These are phyloP conservation scores for Nemania serpens DNA, from an alignment of 2,329 filamentous ascomycete species.

Conservation along the genomic window DNA sequence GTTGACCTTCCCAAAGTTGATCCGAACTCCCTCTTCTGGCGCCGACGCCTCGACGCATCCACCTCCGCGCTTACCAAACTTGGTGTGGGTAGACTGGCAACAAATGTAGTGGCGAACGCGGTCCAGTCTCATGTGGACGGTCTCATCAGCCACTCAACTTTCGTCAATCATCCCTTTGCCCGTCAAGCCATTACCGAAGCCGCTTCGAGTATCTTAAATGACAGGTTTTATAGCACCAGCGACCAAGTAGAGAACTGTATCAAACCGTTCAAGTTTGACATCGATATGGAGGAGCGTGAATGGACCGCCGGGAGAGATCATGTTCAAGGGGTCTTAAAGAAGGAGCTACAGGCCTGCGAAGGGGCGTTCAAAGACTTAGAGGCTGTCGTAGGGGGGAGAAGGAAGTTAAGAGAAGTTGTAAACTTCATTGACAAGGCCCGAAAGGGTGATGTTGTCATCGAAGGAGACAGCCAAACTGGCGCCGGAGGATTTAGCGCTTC, in stretches of 20 bases:
- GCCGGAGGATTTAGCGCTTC: conserved; percentile 93
- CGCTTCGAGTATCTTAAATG: conserved; percentile 85
- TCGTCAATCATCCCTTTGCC: conserved; percentile 88
- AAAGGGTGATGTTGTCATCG: conserved; percentile 81
- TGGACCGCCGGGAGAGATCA: conserved; percentile 88
- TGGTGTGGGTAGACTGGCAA: conserved; percentile 89
- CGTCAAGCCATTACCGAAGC: conserved; percentile 92
- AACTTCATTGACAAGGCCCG: conserved; percentile 87
- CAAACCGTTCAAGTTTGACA: conserved; percentile 98
- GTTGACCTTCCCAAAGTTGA: conserved; percentile 83
- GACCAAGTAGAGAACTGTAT: conserved; percentile 99
- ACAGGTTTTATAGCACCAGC: conserved; percentile 94
- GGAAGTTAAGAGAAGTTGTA: conserved; percentile 89
- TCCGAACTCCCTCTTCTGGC: conserved; percentile 87
- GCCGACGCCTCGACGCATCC: conserved; percentile 89
- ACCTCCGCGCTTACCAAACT: conserved; percentile 90
- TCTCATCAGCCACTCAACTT: conserved; percentile 80
- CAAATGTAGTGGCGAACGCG: conserved; percentile 86
- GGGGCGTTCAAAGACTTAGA: conserved; percentile 77
- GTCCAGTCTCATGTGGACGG: conserved; percentile 82
- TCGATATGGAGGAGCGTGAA: conserved; percentile 89
- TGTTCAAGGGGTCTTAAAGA: conserved; percentile 78
- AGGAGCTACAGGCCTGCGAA: conserved; percentile 85
- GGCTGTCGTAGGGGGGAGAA: conserved; percentile 74
- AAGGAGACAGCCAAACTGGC: conserved; percentile 81